phyloP scores from a whole-genome alignment of 1,284 basidiomycete species.

The Uromyces viciae-fabae region DNA sequence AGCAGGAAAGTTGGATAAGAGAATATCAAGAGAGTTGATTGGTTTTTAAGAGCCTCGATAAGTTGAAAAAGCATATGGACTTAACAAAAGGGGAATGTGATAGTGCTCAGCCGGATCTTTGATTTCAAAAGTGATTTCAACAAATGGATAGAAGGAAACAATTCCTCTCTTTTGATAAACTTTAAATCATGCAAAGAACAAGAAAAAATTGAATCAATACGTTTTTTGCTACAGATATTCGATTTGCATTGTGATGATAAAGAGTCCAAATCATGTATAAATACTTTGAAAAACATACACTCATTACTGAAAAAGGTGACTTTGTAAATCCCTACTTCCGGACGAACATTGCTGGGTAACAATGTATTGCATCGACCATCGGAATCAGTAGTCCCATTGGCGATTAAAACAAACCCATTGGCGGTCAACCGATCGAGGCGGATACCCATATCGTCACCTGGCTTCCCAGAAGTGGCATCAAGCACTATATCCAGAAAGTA shows the following conservation, averaged over 20 bases:
- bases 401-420: constrained; percentile 50
- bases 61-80: constrained; percentile 86
- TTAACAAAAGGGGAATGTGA: constrained; percentile 76
- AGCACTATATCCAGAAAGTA: constrained; percentile 48
- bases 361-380: constrained; percentile 52
- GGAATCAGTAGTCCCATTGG: constrained; percentile 50
- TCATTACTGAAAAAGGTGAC: constrained; percentile 53
- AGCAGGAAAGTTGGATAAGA: no score
- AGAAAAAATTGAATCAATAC: neutral
- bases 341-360: constrained; percentile 45
- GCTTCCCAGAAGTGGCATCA: constrained; percentile 53
- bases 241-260: no score
- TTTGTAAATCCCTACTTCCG: constrained; percentile 52
- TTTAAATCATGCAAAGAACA: constrained; percentile 25
- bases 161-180: constrained; percentile 49
- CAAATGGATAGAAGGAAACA: constrained; percentile 52
- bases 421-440: constrained; percentile 51
- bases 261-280: no score
- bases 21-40: no score
- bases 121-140: constrained; percentile 54
- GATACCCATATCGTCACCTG: constrained; percentile 51
- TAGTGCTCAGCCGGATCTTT: constrained; percentile 52
- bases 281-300: constrained; percentile 8
- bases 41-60: constrained; percentile 69
- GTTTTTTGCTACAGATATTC: no score